Evolutionary conservation across 108 stramenopile genomes (phyloP).

Genomic region (Fragilariopsis cylindrus): DNA sequence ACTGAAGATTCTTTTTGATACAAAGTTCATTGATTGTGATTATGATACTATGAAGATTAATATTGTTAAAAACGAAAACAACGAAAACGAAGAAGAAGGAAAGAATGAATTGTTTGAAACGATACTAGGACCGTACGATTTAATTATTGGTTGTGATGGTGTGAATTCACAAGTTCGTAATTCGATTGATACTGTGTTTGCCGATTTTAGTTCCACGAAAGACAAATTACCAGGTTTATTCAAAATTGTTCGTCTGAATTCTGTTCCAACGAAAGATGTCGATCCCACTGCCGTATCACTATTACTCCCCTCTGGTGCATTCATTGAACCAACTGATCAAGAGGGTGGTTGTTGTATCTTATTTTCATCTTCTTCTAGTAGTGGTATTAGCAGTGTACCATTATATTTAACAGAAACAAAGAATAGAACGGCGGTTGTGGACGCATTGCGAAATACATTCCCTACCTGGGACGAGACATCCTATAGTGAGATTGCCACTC

Average conservation of each 20-base stretch:
- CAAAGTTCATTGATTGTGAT: constrained; percentile 11
- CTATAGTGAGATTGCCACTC: constrained; percentile 37
- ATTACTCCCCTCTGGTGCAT: constrained; percentile 59
- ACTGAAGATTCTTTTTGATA: constrained; percentile 17
- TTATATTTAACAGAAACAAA: constrained; percentile 21
- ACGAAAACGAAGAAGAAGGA: too few species aligned
- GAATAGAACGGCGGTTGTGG: constrained; percentile 24
- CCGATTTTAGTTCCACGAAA: constrained; percentile 36
- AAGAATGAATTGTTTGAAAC: too few species aligned
- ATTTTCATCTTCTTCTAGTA: constrained; percentile 49
- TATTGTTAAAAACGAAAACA: background rate
- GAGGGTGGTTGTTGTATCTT: constrained; percentile 63
- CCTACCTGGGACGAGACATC: constrained; percentile 54
- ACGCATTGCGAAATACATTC: constrained; percentile 46
- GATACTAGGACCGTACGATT: constrained; percentile 40
- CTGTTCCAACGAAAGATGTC: background rate
- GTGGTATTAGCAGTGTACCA: background rate
- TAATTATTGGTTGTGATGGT: constrained; percentile 75
- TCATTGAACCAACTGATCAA: constrained; percentile 61
- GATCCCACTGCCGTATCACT: constrained; percentile 54
- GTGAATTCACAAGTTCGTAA: constrained; percentile 67
- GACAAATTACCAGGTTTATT: constrained; percentile 54
- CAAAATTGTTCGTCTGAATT: constrained; percentile 55
- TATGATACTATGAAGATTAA: constrained; percentile 11
- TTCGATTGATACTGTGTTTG: constrained; percentile 31